Base-by-base conservation (phyloP, 1,139 yeast species). In the Hyphopichia fennica region DNA sequence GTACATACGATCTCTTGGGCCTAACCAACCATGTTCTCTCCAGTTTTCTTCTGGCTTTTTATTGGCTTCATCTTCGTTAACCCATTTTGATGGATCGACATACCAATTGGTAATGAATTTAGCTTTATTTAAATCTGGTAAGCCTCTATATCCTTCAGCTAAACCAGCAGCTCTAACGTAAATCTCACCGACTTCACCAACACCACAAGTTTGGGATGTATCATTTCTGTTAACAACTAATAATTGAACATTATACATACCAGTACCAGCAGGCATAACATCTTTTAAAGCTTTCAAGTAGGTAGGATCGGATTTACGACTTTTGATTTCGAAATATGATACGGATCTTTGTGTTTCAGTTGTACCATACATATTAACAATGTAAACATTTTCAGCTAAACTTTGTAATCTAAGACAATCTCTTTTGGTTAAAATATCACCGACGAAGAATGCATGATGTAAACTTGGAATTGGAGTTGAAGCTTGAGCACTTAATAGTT, bases 321-420 rank as follows among this genome's bases (percentile, higher is more conserved):
- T 82, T 41, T 88, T 82, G 49, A 95, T 91, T 61, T 89, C 95
- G 65, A 82, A 95, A 67, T 80, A 95, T 0, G 98, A 90, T 16
- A 95, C 99, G 2, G 99, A 90, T 62, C 99, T 81, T 71, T 95
- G 99, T 14, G 99, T 95, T 68, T 95, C 99, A 10, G 99, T 95
- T 33, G 99, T 95, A 58, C 99, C 99, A 63, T 95, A 95, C 99
- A 95, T 95, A 67, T 95, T 95, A 50, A 95, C 96, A 60, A 95
- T 91, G 59, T 69, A 73, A 41, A 89, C 96, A 58, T 93, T 91
- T 58, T 84, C 83, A 8, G 98, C 99, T 56, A 95, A 75, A 2
- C 93, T 81, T 64, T 95, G 99, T 54, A 95, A 75, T 59, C 97
- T 81, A 53, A 88, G 71, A 66, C 99, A 93, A 65, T 95, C 99